A percentile compares a stretch with the other conserved stretches of the same genome.
These are phyloP conservation scores for Pseudopyricularia javanii DNA, from an alignment of 2,329 filamentous ascomycete species.

Conservation along the genomic window DNA sequence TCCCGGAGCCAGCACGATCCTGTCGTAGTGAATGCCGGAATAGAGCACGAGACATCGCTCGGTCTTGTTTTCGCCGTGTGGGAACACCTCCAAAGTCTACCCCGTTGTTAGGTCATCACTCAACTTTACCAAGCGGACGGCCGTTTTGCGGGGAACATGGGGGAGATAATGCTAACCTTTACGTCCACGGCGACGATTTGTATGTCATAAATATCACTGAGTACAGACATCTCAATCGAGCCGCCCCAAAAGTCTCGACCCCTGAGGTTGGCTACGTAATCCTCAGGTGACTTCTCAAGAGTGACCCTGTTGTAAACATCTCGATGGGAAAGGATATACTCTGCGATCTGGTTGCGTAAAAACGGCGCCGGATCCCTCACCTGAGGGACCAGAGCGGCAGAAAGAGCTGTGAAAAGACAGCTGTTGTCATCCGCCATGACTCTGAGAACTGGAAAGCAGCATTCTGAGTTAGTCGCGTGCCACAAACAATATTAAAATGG, in stretches of 20 bases:
- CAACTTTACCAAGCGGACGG: too few relatives aligned
- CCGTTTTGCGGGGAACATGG: too few relatives aligned
- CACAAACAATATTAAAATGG: not conserved
- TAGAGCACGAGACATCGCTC: conserved; percentile 74
- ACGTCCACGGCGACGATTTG: conserved; percentile 83
- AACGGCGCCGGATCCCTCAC: conserved; percentile 31
- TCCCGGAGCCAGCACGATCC: conserved; percentile 41
- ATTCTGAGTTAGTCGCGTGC: not conserved
- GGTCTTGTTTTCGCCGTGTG: conserved; percentile 57
- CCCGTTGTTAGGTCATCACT: too few relatives aligned
- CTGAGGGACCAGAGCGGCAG: conserved; percentile 56
- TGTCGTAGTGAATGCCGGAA: conserved; percentile 88
- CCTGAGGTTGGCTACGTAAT: conserved; percentile 75
- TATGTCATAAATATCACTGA: conserved; percentile 73
- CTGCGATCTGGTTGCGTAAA: conserved; percentile 65
- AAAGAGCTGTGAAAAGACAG: conserved; percentile 85
- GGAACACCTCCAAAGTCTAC: conserved; percentile 5
- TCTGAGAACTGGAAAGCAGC: conserved; percentile 48
- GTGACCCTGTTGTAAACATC: conserved; percentile 65
- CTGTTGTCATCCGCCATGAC: conserved; percentile 97
- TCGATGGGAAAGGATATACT: conserved; percentile 62
- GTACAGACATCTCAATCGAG: conserved; percentile 75
- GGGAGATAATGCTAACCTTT: conserved; percentile 26
- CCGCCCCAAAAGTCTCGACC: conserved; percentile 79
- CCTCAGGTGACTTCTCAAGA: conserved; percentile 54